Percentiles rank a stretch among this genome's conserved stretches.
Conservation (phyloP, 352 stramenopile genomes). For the Blastocystis hominis region DNA sequence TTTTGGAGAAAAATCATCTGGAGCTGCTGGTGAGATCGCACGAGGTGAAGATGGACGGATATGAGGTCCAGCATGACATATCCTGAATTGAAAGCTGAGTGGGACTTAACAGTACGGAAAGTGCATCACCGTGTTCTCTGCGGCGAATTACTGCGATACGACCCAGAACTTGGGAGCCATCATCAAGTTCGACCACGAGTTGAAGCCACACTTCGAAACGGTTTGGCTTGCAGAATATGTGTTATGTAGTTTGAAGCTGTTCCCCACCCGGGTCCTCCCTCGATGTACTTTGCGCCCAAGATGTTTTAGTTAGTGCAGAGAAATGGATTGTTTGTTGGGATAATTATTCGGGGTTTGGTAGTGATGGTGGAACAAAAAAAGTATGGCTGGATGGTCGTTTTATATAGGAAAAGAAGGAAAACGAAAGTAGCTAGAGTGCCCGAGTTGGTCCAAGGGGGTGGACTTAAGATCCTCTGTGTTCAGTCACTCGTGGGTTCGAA, state of each 20-base stretch:
- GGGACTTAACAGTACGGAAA: slow-evolving; percentile 69
- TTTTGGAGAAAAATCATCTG: slow-evolving; percentile 88
- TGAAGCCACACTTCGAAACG: slow-evolving; percentile 84
- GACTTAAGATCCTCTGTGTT: slow-evolving; percentile 57
- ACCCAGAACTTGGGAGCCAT: slow-evolving; percentile 99
- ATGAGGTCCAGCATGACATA: slow-evolving; percentile 89
- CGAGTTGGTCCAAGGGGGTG: slow-evolving; percentile 52
- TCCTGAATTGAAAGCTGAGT: not conserved
- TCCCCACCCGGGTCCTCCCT: slow-evolving; percentile 59
- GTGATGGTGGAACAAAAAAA: not conserved
- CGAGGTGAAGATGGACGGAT: slow-evolving; percentile 97
- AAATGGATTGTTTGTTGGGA: not conserved
- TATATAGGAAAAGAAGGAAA: not conserved
- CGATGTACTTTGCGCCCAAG: slow-evolving; percentile 62
- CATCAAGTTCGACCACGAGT: slow-evolving; percentile 86
- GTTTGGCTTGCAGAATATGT: not conserved
- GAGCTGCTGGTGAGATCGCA: slow-evolving; percentile 91
- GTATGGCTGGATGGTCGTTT: not conserved
- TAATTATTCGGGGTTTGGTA: not conserved
- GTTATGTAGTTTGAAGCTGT: slow-evolving; percentile 77
- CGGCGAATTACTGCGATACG: slow-evolving; percentile 97
- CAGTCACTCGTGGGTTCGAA: slow-evolving; percentile 52
- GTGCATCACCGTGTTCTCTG: slow-evolving; percentile 97
- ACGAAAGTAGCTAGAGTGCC: slow-evolving; percentile 12
- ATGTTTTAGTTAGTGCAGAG: not conserved